phyloP scores from a whole-genome alignment of 768 basidiomycete genomes.

The Lactarius deliciosus region DNA sequence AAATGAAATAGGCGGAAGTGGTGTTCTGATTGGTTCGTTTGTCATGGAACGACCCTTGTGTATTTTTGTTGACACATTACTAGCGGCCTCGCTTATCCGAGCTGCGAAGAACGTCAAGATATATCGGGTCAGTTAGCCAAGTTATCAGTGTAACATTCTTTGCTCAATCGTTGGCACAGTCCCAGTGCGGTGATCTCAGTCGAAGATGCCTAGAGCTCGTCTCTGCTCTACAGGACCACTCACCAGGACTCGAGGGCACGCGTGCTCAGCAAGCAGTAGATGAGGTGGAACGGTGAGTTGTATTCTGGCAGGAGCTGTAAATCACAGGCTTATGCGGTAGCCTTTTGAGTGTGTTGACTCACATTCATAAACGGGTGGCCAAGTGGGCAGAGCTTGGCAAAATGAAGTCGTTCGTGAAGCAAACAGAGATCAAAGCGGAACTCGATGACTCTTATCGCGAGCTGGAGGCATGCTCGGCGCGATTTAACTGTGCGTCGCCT shows the following conservation, averaged over 20 bases:
- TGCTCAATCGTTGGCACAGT: conserved; percentile 9
- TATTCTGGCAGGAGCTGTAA: neutral
- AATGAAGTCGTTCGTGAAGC: conserved; percentile 25
- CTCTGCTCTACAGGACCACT: conserved; percentile 20
- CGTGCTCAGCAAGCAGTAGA: conserved; percentile 25
- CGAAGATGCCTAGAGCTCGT: conserved; percentile 21
- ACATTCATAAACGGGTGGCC: conserved; percentile 19
- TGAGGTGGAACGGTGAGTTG: conserved; percentile 28
- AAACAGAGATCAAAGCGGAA: conserved; percentile 25
- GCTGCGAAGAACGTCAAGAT: conserved; percentile 25
- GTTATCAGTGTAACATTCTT: neutral
- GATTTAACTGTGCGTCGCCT: conserved; percentile 25
- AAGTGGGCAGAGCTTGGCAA: conserved; percentile 25
- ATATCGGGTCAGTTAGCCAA: conserved; percentile 13
- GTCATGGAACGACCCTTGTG: neutral
- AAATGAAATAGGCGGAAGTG: conserved; percentile 4
- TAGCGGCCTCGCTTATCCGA: conserved; percentile 12
- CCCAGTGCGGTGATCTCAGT: conserved; percentile 25
- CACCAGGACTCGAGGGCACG: conserved; percentile 23
- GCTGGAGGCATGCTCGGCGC: conserved; percentile 15
- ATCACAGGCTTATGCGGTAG: neutral
- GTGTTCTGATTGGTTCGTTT: conserved; percentile 20
- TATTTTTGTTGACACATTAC: neutral
- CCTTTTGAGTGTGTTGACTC: conserved; percentile 18
- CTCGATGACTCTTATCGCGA: conserved; percentile 28